Conservation (phyloP, 208 protist species). For the Leishmania aethiopica region DNA sequence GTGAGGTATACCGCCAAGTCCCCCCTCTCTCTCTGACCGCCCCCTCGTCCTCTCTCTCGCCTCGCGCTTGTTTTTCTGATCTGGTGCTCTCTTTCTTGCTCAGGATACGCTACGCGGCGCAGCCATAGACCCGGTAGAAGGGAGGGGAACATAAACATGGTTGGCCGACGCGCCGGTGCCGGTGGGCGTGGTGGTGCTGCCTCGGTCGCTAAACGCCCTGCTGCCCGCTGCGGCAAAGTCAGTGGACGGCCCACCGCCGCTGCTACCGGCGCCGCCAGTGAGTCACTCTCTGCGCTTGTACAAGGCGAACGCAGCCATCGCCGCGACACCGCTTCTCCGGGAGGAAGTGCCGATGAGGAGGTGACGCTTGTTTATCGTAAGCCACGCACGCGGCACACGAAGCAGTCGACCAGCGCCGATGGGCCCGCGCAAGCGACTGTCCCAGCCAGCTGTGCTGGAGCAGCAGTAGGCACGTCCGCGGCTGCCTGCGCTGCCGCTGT, state of each 20-base stretch:
- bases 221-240: conserved; percentile 2
- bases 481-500: background rate
- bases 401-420: background rate
- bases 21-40: background rate
- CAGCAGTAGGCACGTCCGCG: background rate
- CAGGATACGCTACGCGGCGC: background rate
- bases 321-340: background rate
- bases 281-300: conserved; percentile 9
- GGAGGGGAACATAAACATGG: background rate
- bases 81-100: background rate
- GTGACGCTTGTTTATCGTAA: conserved; percentile 41
- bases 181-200: conserved; percentile 3
- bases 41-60: background rate
- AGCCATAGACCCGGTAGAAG: background rate
- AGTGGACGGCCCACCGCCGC: background rate
- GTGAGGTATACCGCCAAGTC: background rate
- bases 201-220: conserved; percentile 3
- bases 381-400: conserved; percentile 10
- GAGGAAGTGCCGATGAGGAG: conserved; percentile 25
- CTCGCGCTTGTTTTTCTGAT: no score
- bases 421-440: background rate
- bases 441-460: background rate
- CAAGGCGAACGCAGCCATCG: conserved; percentile 6
- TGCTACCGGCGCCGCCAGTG: background rate
- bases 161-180: background rate